Conservation (phyloP, 495 filamentous ascomycete genomes). For the Clohesyomyces aquaticus region DNA sequence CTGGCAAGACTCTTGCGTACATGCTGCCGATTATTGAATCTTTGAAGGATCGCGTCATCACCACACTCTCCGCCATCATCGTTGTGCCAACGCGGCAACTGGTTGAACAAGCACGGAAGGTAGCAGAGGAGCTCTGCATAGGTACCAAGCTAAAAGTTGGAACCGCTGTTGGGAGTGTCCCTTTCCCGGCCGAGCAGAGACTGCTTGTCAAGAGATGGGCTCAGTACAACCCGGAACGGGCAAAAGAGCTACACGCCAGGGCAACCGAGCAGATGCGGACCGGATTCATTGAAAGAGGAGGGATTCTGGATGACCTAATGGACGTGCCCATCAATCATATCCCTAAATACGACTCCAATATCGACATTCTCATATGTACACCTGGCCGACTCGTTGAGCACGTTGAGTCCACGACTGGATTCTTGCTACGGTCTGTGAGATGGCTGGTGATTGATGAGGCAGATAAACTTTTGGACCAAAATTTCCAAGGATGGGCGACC, state of each 20-base stretch:
- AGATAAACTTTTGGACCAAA: conserved; percentile 86
- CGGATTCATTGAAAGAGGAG: conserved; percentile 49
- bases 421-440: conserved; percentile 70
- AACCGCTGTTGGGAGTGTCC: conserved; percentile 77
- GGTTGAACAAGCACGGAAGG: conserved; percentile 76
- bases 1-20: conserved; percentile 92
- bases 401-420: conserved; percentile 78
- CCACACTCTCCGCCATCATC: conserved; percentile 72
- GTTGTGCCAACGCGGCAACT: conserved; percentile 90
- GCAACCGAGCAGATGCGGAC: conserved; percentile 35
- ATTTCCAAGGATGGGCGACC: conserved; percentile 89
- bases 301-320: conserved; percentile 50
- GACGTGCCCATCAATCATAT: conserved; percentile 62
- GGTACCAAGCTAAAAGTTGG: conserved; percentile 73
- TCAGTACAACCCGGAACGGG: conserved; percentile 61
- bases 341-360: conserved; percentile 63
- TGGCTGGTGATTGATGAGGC: conserved; percentile 96
- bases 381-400: conserved; percentile 93
- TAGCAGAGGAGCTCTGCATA: conserved; percentile 68
- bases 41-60: conserved; percentile 62
- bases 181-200: conserved; percentile 74
- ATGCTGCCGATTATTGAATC: conserved; percentile 80
- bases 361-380: conserved; percentile 90
- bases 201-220: conserved; percentile 65
- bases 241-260: conserved; percentile 45